Evolutionary conservation across 2,329 filamentous ascomycete genomes (phyloP).

Genomic region (Diaporthe vaccinii): DNA sequence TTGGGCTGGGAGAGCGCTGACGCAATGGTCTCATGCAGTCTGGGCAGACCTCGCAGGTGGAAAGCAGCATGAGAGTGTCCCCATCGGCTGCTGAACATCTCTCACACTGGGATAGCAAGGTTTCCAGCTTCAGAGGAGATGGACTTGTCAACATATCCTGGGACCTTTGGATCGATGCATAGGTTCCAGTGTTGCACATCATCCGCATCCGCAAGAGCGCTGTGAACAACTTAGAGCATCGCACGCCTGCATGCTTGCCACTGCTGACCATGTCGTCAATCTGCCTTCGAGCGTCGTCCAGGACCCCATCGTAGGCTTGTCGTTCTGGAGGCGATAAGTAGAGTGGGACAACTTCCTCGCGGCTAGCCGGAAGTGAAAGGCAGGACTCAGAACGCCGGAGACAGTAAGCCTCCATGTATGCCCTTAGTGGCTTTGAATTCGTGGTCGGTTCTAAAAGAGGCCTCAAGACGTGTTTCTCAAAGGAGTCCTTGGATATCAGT

Average conservation of each 20-base stretch:
- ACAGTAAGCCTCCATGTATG: conserved; percentile 55
- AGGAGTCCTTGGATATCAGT: conserved; percentile 55
- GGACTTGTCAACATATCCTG: neutral
- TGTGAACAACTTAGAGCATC: conserved; percentile 18
- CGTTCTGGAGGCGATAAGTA: conserved; percentile 45
- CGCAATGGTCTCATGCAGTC: conserved; percentile 12
- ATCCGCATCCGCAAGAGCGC: conserved; percentile 20
- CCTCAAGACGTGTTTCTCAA: conserved; percentile 56
- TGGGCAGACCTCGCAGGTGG: conserved; percentile 7
- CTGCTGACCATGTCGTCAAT: conserved; percentile 27
- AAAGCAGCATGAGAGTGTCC: conserved; percentile 6
- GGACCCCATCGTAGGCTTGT: neutral
- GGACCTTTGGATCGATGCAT: neutral
- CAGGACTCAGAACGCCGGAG: conserved; percentile 58
- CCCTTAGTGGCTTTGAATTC: conserved; percentile 50
- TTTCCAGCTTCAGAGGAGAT: neutral
- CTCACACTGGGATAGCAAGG: neutral
- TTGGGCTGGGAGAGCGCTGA: neutral
- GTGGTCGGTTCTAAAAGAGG: conserved; percentile 53
- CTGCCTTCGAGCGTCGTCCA: neutral
- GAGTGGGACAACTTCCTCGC: neutral
- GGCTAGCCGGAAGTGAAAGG: conserved; percentile 48
- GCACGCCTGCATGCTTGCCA: neutral
- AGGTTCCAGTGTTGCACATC: conserved; percentile 20
- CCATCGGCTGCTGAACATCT: neutral